Evolutionary conservation across 345 rosid genomes (phyloP).

Genomic region (Tarenaya hassleriana): DNA sequence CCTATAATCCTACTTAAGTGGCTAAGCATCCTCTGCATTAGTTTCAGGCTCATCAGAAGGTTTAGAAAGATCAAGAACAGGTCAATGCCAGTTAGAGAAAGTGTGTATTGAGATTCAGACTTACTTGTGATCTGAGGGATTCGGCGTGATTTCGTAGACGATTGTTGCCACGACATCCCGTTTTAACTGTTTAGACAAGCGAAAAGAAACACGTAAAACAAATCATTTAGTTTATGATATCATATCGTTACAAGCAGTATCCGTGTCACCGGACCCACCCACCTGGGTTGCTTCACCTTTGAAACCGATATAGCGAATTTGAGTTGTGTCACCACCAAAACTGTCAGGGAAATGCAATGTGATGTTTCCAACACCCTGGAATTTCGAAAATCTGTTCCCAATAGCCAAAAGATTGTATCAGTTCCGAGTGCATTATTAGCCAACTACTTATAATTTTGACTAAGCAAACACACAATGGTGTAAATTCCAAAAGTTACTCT

Average conservation of each 20-base stretch:
- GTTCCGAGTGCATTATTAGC: constrained; percentile 12
- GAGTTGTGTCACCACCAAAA: constrained; percentile 74
- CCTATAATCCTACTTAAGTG: too few species aligned
- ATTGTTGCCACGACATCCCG: constrained; percentile 86
- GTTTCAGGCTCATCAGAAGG: too few species aligned
- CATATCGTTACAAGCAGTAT: neutral
- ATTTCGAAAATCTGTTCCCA: constrained; percentile 64
- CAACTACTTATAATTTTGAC: constrained; percentile 4
- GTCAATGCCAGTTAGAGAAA: too few species aligned
- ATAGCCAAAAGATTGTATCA: neutral
- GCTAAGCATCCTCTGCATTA: too few species aligned
- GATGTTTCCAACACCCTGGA: constrained; percentile 81
- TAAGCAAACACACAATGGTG: neutral
- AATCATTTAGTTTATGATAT: neutral
- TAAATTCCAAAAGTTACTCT: too few species aligned
- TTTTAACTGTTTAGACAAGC: constrained; percentile 55
- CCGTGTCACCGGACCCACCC: constrained; percentile 20
- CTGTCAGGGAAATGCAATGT: constrained; percentile 96
- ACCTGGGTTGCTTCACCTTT: constrained; percentile 99
- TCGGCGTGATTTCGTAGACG: constrained; percentile 88
- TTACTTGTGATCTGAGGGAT: constrained; percentile 98
- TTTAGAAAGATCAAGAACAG: too few species aligned
- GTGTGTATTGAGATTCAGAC: constrained; percentile 31
- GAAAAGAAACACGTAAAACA: constrained; percentile 6
- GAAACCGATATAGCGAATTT: constrained; percentile 81